Evolutionary conservation across 768 basidiomycete genomes (phyloP).

Genomic region (Termitomyces sp.): DNA sequence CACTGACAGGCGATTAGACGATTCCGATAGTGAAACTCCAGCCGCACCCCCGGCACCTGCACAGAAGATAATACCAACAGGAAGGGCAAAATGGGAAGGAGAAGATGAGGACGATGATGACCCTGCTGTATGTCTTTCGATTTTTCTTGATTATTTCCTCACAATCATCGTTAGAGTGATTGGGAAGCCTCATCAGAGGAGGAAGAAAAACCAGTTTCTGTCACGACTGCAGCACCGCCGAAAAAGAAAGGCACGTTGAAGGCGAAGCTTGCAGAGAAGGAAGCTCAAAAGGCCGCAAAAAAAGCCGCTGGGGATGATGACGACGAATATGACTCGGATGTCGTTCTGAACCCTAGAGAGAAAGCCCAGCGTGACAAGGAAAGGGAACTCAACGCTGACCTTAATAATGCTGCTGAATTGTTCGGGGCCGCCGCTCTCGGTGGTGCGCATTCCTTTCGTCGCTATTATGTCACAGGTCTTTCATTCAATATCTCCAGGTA

Average conservation of each 20-base stretch:
- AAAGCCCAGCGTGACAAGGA: constrained; percentile 77
- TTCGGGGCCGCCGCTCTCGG: constrained; percentile 68
- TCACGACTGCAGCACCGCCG: constrained; percentile 56
- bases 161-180: constrained; percentile 62
- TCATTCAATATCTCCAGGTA: constrained; percentile 36
- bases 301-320: constrained; percentile 38
- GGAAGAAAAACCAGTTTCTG: constrained; percentile 44
- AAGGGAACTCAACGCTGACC: constrained; percentile 81
- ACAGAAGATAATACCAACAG: constrained; percentile 22
- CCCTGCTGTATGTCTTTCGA: constrained; percentile 60
- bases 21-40: constrained; percentile 36
- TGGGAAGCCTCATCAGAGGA: constrained; percentile 90
- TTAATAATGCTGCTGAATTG: constrained; percentile 79
- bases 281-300: constrained; percentile 62
- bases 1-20: constrained; percentile 15
- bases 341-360: constrained; percentile 75
- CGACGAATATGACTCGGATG: constrained; percentile 66
- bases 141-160: constrained; percentile 3
- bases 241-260: constrained; percentile 95
- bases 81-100: constrained; percentile 77
- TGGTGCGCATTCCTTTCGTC: constrained; percentile 37
- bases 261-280: constrained; percentile 90
- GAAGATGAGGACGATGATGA: constrained; percentile 86
- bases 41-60: constrained; percentile 20
- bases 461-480: neutral